These are phyloP conservation scores for Gossypium bickii DNA, from an alignment of 345 rosid species.

Conservation along the genomic window DNA sequence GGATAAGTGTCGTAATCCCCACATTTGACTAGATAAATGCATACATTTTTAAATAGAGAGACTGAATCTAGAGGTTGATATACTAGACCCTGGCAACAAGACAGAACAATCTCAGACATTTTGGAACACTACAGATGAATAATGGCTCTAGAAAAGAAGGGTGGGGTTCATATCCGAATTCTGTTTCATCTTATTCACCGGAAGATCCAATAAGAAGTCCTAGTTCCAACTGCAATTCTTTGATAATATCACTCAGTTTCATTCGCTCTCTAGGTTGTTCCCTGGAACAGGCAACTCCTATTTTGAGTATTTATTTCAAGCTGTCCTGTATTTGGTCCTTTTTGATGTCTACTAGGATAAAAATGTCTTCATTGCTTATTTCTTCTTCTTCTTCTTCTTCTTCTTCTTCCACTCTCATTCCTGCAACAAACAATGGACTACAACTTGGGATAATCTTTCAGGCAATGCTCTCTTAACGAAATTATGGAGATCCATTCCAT, in stretches of 20 bases:
- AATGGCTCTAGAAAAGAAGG: not conserved
- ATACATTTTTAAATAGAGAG: not conserved
- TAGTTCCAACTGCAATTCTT: not conserved
- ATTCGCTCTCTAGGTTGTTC: conserved; percentile 5
- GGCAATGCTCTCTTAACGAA: conserved; percentile 21
- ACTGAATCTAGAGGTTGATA: too few relatives aligned
- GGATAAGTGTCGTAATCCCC: too few relatives aligned
- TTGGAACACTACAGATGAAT: not conserved
- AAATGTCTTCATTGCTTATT: not conserved
- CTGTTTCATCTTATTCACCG: not conserved
- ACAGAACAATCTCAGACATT: not conserved
- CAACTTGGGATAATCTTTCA: not conserved
- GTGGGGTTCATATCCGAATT: not conserved
- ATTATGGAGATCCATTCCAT: conserved; percentile 15
- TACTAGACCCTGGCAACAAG: not conserved
- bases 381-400: not conserved
- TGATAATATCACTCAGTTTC: conserved; percentile 1
- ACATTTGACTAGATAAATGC: not conserved
- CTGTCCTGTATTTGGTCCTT: not conserved
- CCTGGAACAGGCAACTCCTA: not conserved
- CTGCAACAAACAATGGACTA: conserved; percentile 13
- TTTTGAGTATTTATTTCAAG: not conserved
- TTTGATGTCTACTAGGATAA: not conserved
- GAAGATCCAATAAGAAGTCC: not conserved
- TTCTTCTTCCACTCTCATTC: too few relatives aligned